A percentile compares a stretch with the other conserved stretches of the same genome.
Conservation (phyloP, 75 land plant genomes). For the Cupressus sempervirens region DNA sequence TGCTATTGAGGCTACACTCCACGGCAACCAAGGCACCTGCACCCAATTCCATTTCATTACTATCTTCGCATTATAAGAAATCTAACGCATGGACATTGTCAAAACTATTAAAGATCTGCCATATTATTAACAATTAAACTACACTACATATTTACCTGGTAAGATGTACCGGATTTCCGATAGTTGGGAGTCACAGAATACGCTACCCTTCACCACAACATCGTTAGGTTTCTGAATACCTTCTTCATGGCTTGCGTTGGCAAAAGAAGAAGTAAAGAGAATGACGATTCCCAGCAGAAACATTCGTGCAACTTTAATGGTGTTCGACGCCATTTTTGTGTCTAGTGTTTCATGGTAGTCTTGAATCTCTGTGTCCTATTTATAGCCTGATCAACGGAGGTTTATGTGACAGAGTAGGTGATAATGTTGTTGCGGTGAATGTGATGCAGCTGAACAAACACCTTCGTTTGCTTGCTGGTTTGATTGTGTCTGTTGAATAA, state of each 20-base stretch:
- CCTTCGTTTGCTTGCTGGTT: too few relatives aligned
- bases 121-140: background rate
- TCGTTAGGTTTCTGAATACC: background rate
- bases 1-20: background rate
- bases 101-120: background rate
- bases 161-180: background rate
- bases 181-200: background rate
- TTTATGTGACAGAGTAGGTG: too few relatives aligned
- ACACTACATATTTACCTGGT: background rate
- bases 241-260: background rate
- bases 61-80: background rate
- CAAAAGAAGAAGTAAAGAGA: background rate
- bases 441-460: too few relatives aligned
- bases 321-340: background rate
- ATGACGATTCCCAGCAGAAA: background rate
- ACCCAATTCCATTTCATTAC: background rate
- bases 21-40: background rate
- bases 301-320: background rate
- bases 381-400: too few relatives aligned
- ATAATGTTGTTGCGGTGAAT: too few relatives aligned
- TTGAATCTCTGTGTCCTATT: too few relatives aligned
- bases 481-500: too few relatives aligned
- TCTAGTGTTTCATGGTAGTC: too few relatives aligned
- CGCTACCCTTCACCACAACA: background rate
- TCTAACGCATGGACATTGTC: background rate